Evolutionary conservation across 164 flowering plant species (phyloP), one percentile per base, ranked within the genome.

Genomic region (Amborella trichopoda): DNA sequence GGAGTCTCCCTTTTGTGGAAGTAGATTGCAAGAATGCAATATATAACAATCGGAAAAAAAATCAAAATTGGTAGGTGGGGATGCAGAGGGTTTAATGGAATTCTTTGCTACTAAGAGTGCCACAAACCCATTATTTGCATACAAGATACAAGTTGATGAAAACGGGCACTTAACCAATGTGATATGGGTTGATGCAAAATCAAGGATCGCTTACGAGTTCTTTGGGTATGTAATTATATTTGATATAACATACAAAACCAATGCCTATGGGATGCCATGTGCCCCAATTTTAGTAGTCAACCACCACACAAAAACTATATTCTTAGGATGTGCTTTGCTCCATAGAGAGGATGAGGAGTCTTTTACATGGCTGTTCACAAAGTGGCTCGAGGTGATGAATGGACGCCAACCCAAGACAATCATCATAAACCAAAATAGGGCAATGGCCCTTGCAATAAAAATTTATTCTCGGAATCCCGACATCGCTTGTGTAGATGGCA

Each of bases 401-500:
- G 45, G 45, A 6, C 45, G 45, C 8, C 5, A 41, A 23, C 45
- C 45, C 8, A 21, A 18, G 13, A 19, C 45, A 41, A 17, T 41
- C 8, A 6, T 41, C 16, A 41, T 26, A 3, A 4, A 20, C 23
- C 21, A 41, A 41, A 22, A 21, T 41, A 14, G 14, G 8, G 25
- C 45, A 18, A 41, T 41, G 13, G 6, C 45, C 19, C 24, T 26
- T 19, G 22, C 45, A 2, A 22, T 41, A 14, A 21, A 17, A 17
- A 12, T 18, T 22, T 41, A 18, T 41, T 41, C 23, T 26, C 45
- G 12, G 23, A 21, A 21, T 19, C 45, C 21, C 45, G 23, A 5
- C 45, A 41, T 21, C 45, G 45, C 6, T 21, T 41, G 19, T 41
- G 45, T 22, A 41, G 12, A 26, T 11, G 45, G 45, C 45, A 41